phyloP scores from a whole-genome alignment of 176 grass and related monocot species.

The Triticum timopheevii region DNA sequence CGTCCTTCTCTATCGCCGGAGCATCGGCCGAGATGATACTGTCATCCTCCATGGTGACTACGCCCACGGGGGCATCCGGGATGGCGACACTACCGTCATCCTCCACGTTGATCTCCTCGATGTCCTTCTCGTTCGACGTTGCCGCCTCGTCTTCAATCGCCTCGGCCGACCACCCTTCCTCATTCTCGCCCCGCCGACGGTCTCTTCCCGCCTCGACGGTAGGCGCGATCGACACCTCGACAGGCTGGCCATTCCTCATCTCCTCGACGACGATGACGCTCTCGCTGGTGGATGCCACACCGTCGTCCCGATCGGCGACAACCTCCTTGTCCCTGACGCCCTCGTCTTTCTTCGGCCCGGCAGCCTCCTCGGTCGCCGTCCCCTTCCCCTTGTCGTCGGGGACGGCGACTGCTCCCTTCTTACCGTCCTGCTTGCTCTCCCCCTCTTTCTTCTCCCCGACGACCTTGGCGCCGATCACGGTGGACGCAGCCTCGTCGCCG shows the following conservation, averaged over 20 bases:
- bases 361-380: neutral
- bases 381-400: constrained; percentile 7
- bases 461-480: neutral
- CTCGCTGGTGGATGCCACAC: neutral
- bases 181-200: neutral
- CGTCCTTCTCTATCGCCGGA: neutral
- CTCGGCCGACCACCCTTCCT: neutral
- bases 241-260: neutral
- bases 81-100: constrained; percentile 9
- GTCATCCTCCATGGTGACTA: constrained; percentile 8
- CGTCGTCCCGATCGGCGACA: neutral
- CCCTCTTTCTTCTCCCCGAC: constrained; percentile 19
- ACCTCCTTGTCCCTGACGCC: constrained; percentile 10
- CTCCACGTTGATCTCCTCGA: constrained; percentile 30
- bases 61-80: neutral
- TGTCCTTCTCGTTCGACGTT: neutral
- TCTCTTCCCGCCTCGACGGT: neutral
- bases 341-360: constrained; percentile 20
- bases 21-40: neutral
- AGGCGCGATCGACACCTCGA: neutral
- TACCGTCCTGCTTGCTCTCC: constrained; percentile 14
- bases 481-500: neutral
- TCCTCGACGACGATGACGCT: neutral
- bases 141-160: constrained; percentile 15
- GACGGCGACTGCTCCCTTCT: neutral